These are phyloP conservation scores for Vicia sativa DNA, from an alignment of 306 rosid species.

Conservation along the genomic window DNA sequence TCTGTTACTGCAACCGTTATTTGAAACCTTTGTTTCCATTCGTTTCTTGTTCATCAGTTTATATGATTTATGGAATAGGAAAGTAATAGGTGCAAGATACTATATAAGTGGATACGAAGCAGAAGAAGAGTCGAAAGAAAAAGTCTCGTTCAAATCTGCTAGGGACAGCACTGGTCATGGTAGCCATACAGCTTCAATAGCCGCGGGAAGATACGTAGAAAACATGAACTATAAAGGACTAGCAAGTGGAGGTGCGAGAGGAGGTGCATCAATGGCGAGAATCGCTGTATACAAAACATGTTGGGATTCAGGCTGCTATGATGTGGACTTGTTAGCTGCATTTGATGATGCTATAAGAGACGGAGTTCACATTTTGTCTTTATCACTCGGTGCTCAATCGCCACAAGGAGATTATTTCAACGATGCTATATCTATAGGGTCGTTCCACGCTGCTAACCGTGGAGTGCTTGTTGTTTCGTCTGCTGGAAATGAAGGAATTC, in stretches of 20 bases:
- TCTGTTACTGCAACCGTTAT: not conserved
- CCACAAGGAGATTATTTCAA: slow-evolving; percentile 83
- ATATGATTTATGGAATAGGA: slow-evolving; percentile 49
- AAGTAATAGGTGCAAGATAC: slow-evolving; percentile 86
- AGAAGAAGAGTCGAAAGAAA: slow-evolving; percentile 58
- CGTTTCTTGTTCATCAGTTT: slow-evolving; percentile 29
- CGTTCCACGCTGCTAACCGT: slow-evolving; percentile 71
- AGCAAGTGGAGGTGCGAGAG: slow-evolving; percentile 77
- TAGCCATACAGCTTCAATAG: slow-evolving; percentile 81
- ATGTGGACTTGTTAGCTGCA: slow-evolving; percentile 77
- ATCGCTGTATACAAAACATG: slow-evolving; percentile 80
- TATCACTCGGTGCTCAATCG: slow-evolving; percentile 75
- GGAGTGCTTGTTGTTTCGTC: slow-evolving; percentile 81
- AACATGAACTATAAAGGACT: slow-evolving; percentile 79
- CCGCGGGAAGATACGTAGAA: slow-evolving; percentile 74
- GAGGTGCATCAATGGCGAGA: slow-evolving; percentile 85
- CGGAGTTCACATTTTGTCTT: slow-evolving; percentile 74
- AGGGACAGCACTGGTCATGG: slow-evolving; percentile 90
- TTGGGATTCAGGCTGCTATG: slow-evolving; percentile 90
- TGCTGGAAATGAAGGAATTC: slow-evolving; percentile 70
- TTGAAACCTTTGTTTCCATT: not conserved
- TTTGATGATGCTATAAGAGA: slow-evolving; percentile 88
- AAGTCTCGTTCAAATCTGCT: slow-evolving; percentile 65
- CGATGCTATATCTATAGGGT: slow-evolving; percentile 87
- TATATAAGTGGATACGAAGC: slow-evolving; percentile 72